Base-by-base conservation (phyloP, 2,329 filamentous ascomycete genomes). In the Verticillium klebahnii region DNA sequence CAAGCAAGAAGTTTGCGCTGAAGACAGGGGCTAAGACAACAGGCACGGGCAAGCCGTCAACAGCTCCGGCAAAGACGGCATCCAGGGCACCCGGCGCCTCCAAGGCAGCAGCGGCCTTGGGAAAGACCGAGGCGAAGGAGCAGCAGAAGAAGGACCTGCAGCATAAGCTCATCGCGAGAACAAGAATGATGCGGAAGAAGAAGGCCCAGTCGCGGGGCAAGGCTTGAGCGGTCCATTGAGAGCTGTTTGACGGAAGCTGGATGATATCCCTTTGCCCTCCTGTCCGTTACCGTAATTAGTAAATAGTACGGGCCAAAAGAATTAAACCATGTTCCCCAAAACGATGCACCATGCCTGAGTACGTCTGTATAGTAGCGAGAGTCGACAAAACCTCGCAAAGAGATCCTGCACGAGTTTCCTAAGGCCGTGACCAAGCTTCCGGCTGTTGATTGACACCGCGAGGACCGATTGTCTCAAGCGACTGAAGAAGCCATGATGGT, bases 111-210 rank as follows among this genome's bases (percentile, higher is more conserved):
- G 50, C 50, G 17, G 50, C n/a, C 50, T 45, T 23, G 17, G 25
- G 15, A 17, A 56, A 56, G 54, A 32, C 19, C 11, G 54, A 15
- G 15, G 54, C 34, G 56, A 75, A 70, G 63, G 61, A 67, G 17
- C 71, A 65, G n/a, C 45, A 23, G 45, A 66, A 66, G 17, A 57
- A 73, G 17, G 74, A 72, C 2, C 74, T 85, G 70, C 77, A 84
- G 70, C 91, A 92, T 70, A 89, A 88, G 70, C 91, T 97, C 70
- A 96, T 97, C 74, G 89, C 87, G 57, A 89, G 91, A 75, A 97
- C 96, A 80, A 84, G 92, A 65, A 85, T 90, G 79, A 85, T 89
- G 80, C 86, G 92, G 63, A 89, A 89, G 75, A 90, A 89, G 77
- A 87, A 86, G 78, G 76, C 78, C 6, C 68, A 73, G 17, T 66